Base-by-base conservation (phyloP, 257 asterid genomes). In the Thymus quinquecostatus region DNA sequence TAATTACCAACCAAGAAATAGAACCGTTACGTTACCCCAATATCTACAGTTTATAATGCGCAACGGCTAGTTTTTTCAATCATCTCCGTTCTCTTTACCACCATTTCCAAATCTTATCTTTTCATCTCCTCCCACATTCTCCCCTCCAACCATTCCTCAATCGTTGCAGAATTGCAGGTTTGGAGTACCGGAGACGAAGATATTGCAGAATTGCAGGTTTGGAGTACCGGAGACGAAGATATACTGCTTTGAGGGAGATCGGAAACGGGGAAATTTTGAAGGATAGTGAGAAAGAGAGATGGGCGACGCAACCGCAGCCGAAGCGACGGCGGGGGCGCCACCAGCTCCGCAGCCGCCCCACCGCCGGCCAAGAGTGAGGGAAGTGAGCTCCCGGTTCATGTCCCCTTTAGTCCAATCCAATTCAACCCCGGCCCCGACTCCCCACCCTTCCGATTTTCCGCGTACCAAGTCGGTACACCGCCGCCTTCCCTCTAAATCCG, bases 341-440 rank as follows among this genome's bases (percentile, higher is more conserved):
- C 49, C 72, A 14, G 73, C 70, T 65, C 80, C 80, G 70, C 85
- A 80, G 59, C 78, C 30, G 7, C 57, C 78, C 32, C 77, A 82
- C 11, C 86, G 83, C 43, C 81, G 86, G 12, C 83, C 82, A 4
- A 75, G 86, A 28, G 86, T 82, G n/a, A 59, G 83, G 57, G 83
- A 79, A 73, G 83, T 82, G 32, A 82, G 86, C 12, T 82, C 86
- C 30, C 79, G 86, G 12, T 82, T 82, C 74, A 82, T 82, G 86
- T 82, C 86, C 32, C 86, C 86, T 40, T 33, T 74, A 32, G 63
- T 70, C 61, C 84, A 76, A 3, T 69, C 79, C 68, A 76, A 80
- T 80, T 70, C 79, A 69, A 66, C 84, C 69, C 78, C 78, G 2
- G 71, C 63, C 75, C 79, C 76, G 10, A 49, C 64, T 12, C 75